phyloP scores from a whole-genome alignment of 805 yeast genomes.

The Nakazawaea sp. region DNA sequence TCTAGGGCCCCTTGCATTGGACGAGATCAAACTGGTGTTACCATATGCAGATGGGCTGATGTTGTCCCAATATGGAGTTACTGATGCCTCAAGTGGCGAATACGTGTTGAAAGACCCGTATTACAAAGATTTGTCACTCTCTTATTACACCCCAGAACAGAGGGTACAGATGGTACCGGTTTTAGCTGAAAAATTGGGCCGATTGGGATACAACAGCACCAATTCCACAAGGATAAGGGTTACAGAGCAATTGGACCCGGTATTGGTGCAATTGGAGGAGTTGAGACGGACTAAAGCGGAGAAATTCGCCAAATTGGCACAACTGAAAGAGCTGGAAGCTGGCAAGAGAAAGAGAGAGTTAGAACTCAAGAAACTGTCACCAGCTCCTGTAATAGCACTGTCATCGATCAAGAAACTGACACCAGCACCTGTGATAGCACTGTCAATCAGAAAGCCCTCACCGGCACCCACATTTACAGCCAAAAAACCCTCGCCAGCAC shows the following conservation, averaged over 20 bases:
- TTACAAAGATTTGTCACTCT: slow-evolving; percentile 18
- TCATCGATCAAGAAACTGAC: not conserved
- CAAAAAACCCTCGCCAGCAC: not conserved
- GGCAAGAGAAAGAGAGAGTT: slow-evolving; percentile 1
- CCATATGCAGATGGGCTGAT: slow-evolving; percentile 13
- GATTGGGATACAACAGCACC: slow-evolving; percentile 2
- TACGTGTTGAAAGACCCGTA: slow-evolving; percentile 28
- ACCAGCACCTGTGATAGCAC: too few relatives aligned
- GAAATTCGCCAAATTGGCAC: not conserved
- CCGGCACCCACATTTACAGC: not conserved
- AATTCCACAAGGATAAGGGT: not conserved
- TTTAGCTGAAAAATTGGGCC: not conserved
- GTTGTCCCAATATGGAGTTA: slow-evolving; percentile 21
- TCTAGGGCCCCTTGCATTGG: slow-evolving; percentile 35
- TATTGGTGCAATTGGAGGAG: not conserved
- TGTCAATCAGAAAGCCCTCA: not conserved
- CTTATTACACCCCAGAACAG: not conserved
- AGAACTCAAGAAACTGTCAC: not conserved
- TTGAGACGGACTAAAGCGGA: not conserved
- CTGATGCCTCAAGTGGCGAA: not conserved
- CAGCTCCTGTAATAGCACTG: not conserved
- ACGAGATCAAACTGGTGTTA: slow-evolving; percentile 19
- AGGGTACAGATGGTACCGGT: not conserved
- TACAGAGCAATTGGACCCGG: not conserved
- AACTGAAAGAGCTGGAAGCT: not conserved